Base-by-base conservation (phyloP, 306 rosid genomes). In the Luffa acutangula region DNA sequence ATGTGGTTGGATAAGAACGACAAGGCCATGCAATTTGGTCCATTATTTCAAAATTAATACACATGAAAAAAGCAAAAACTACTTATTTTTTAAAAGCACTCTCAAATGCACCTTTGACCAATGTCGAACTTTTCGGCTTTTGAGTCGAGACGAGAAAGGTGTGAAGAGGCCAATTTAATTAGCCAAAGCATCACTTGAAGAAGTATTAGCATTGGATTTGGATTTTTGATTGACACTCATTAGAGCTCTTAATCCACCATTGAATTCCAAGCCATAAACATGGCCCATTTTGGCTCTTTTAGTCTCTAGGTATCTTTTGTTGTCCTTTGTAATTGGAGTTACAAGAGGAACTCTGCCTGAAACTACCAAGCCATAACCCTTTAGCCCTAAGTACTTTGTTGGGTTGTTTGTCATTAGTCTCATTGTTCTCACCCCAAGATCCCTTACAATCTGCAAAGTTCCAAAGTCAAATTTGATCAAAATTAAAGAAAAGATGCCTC, bases 361-460 rank as follows among this genome's bases (percentile, higher is more conserved):
- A 80, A 93, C 83, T 25, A 85, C 80, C 87, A 93, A 85, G 75
- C 98, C 98, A 77, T 93, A 93, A 13, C 98, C 98, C 80, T 89
- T 93, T 41, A 93, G 93, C 31, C 98, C 98, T 33, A 85, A 41
- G 81, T 91, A 93, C 86, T 93, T 93, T 20, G 96, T 81, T 20
- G 98, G 98, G 83, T 93, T 93, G 88, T 93, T 93, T 14, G 98
- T 93, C 98, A 93, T 88, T 69, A 93, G 84, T 85, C 90, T 93
- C 97, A 93, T 91, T 11, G 92, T 91, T 79, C 88, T 80, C 74
- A 93, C 95, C 41, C 95, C 98, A 58, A 91, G 86, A 80, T 91
- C 96, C 81, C 94, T 86, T 72, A 91, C 75, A 7, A 91, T 88
- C 97, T 93, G 90, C 62, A 65, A 20, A 85, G 76, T 57, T 51